Conservation (phyloP, 371 early-diverging fungal genomes). For the Mucor indicus region DNA sequence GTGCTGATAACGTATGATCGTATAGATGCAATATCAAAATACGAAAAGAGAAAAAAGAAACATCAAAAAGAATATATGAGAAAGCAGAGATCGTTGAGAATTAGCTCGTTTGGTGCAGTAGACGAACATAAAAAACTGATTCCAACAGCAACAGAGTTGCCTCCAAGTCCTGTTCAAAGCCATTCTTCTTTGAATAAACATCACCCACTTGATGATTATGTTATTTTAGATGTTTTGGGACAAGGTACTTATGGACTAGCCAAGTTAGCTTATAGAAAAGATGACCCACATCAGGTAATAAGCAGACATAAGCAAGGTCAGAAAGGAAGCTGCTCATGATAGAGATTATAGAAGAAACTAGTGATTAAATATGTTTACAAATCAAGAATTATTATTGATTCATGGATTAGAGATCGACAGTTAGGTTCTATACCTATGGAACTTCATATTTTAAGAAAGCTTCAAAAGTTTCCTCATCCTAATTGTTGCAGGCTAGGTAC, state of each 20-base stretch:
- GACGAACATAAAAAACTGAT: slow-evolving; percentile 8
- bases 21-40: slow-evolving; percentile 15
- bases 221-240: slow-evolving; percentile 59
- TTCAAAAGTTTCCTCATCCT: slow-evolving; percentile 54
- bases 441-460: slow-evolving; percentile 60
- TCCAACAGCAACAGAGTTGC: slow-evolving; percentile 1
- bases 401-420: slow-evolving; percentile 64
- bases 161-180: slow-evolving; percentile 1
- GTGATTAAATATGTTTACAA: slow-evolving; percentile 71
- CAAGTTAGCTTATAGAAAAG: slow-evolving; percentile 51
- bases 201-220: slow-evolving; percentile 59
- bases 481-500: slow-evolving; percentile 58
- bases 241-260: slow-evolving; percentile 76
- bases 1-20: slow-evolving; percentile 68
- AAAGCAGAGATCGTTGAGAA: background rate
- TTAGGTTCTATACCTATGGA: slow-evolving; percentile 67
- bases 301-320: too few species aligned
- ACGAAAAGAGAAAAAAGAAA: slow-evolving; percentile 4
- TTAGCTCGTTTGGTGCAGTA: slow-evolving; percentile 18
- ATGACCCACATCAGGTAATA: slow-evolving; percentile 42
- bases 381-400: slow-evolving; percentile 62
- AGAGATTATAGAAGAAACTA: slow-evolving; percentile 49
- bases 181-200: too few species aligned
- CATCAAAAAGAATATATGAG: background rate
- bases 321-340: too few species aligned